Base-by-base conservation (phyloP, 164 flowering plant genomes). In the Nelumbo lutea region DNA sequence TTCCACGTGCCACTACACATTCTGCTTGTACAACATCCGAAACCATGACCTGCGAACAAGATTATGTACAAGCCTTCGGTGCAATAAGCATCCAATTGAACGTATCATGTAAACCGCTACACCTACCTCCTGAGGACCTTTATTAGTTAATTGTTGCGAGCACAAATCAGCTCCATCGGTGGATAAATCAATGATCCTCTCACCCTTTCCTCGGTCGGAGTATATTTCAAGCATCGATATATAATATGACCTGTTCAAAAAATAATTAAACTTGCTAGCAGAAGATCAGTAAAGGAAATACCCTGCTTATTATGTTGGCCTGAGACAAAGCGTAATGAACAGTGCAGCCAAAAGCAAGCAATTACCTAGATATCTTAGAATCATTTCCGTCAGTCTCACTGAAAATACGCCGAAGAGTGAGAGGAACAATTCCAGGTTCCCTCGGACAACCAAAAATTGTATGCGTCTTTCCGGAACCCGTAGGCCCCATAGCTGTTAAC, bases 381-480 rank as follows among this genome's bases (percentile, higher is more conserved):
- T 45, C 56, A 61, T 7, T 68, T 2, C 63, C 73, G 5, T 75
- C 65, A 9, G 52, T 62, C 40, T 40, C 52, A 53, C 70, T 48
- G 60, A 89, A 90, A 61, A 93, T 81, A 6, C 68, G 75, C 45
- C 72, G 77, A 58, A 93, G 88, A 4, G 88, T 80, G 27, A 82
- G 88, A 41, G 96, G 84, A 5, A 91, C 84, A 82, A 93, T 78
- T 3, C 98, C 98, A 40, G 95, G 98, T 27, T 87, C 83, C 76
- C 86, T 81, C 0, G 78, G 80, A 69, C 75, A 68, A 9, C 98
- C 98, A 78, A 91, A 93, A 13, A 94, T 83, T 0, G 98, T 91
- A 61, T 94, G 90, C 1, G 98, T 94, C 79, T 94, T 94, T 15
- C 98, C 98, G 0, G 97, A 91, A 55, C 98, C 98, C 42, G 89